Conservation (phyloP, 441 rosid species). For the Jatropha podagrica region DNA sequence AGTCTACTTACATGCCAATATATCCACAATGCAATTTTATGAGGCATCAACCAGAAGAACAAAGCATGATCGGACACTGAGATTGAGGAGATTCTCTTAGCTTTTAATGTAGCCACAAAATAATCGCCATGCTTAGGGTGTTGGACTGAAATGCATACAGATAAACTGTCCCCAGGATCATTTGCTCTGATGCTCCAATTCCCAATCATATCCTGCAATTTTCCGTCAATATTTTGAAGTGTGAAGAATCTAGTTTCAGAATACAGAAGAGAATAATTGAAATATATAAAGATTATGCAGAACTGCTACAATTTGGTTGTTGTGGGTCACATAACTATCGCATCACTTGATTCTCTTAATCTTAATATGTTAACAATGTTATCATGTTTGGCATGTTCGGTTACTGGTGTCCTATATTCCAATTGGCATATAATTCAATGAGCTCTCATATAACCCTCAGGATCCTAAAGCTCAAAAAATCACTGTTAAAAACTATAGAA, state of each 20-base stretch:
- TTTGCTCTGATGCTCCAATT: slow-evolving; percentile 70
- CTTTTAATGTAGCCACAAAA: slow-evolving; percentile 70
- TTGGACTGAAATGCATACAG: slow-evolving; percentile 55
- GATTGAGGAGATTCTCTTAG: slow-evolving; percentile 43
- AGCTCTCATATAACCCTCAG: background rate
- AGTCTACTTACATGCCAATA: slow-evolving; percentile 85
- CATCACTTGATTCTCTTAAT: background rate
- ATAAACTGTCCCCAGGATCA: slow-evolving; percentile 63
- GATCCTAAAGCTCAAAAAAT: background rate
- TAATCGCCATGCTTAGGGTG: slow-evolving; percentile 82
- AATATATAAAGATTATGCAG: background rate
- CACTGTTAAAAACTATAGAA: background rate
- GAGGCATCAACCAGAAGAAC: slow-evolving; percentile 98
- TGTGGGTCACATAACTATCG: background rate
- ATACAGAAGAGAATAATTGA: background rate
- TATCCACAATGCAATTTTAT: slow-evolving; percentile 86
- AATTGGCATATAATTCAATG: background rate
- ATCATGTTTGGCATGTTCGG: background rate
- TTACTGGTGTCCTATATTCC: background rate
- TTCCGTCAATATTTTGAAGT: slow-evolving; percentile 8
- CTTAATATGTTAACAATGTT: background rate
- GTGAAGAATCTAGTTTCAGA: background rate
- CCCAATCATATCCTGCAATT: slow-evolving; percentile 81
- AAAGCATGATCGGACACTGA: slow-evolving; percentile 41
- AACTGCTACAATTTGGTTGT: background rate